phyloP scores from a whole-genome alignment of 2,329 filamentous ascomycete genomes.

The Bipolaris bicolor region DNA sequence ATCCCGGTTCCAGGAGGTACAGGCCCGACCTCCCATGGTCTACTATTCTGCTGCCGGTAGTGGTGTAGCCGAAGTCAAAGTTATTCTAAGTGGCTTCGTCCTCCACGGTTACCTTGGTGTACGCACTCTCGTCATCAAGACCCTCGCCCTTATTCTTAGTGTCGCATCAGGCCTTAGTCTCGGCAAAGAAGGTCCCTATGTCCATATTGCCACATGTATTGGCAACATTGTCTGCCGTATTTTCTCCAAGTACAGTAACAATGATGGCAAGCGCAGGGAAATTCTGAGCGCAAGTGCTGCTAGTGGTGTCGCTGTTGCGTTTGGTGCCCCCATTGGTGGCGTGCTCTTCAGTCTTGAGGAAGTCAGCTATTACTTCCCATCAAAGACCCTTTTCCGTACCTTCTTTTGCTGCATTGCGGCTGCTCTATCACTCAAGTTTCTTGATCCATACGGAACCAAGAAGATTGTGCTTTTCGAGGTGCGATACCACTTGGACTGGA shows the following conservation, averaged over 20 bases:
- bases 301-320: slow-evolving; percentile 90
- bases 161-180: slow-evolving; percentile 92
- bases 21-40: slow-evolving; percentile 71
- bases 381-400: slow-evolving; percentile 94
- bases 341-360: slow-evolving; percentile 94
- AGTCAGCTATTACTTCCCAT: slow-evolving; percentile 96
- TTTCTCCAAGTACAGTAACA: slow-evolving; percentile 92
- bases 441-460: slow-evolving; percentile 93
- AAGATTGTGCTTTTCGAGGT: slow-evolving; percentile 98
- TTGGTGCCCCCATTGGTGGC: slow-evolving; percentile 87
- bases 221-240: slow-evolving; percentile 94
- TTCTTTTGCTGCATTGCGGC: slow-evolving; percentile 98
- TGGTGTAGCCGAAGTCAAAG: slow-evolving; percentile 95
- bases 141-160: slow-evolving; percentile 79
- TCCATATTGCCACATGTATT: slow-evolving; percentile 95
- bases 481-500: slow-evolving; percentile 88
- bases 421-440: slow-evolving; percentile 87
- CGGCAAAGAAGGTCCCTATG: slow-evolving; percentile 93
- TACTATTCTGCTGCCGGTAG: slow-evolving; percentile 97
- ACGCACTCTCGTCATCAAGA: slow-evolving; percentile 85
- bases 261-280: slow-evolving; percentile 92
- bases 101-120: slow-evolving; percentile 93
- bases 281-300: slow-evolving; percentile 92
- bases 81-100: slow-evolving; percentile 97
- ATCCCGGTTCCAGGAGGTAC: slow-evolving; percentile 48